Evolutionary conservation across 331 rosid genomes (phyloP), one percentile per base, ranked within the genome.

Genomic region (Pyrus hybrid): DNA sequence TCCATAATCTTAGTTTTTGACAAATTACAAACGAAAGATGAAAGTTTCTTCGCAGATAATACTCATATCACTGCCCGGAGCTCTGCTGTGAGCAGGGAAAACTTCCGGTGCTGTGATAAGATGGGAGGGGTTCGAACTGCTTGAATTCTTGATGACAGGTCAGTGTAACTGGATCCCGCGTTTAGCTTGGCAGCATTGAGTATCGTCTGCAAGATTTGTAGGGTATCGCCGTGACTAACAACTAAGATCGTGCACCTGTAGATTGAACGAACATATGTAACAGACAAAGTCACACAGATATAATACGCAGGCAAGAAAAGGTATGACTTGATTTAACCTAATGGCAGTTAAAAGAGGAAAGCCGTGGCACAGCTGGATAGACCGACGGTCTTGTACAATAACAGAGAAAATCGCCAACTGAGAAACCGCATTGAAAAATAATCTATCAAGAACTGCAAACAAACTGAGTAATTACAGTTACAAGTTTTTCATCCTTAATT

Each of bases 191-290:
- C 89, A 4, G 86, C 92, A 81, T 77, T 79, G 68, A 87, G 53
- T 26, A 94, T 70, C 63, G 98, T 77, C 79, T 86, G 97, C 79
- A 94, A 82, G 80, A 94, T 88, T 81, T 94, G 98, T 53, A 91
- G 87, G 65, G 96, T 85, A 82, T 91, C 93, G 11, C 97, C 96
- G 65, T 94, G 98, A 88, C 98, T 86, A 45, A 92, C 93, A 45
- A 94, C 86, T 85, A 94, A 81, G 87, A 92, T 80, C 13, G 85
- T 77, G 80, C 93, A 87, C 74, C 99, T 94, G 84, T 79, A 75
- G 67, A 68, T 73, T 21, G 33, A 56, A 57, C 12, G 20, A 49
- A 51, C 16, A 53, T 17, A n/a, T 22, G 33, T 68, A 5, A 43
- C 30, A 29, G 18, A 22, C 3, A 60, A 37, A n/a, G 13, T 14